Percentiles rank a stretch among this genome's conserved stretches.
Conservation (phyloP, 805 yeast species). For the Ogataea trehaloabstinens region DNA sequence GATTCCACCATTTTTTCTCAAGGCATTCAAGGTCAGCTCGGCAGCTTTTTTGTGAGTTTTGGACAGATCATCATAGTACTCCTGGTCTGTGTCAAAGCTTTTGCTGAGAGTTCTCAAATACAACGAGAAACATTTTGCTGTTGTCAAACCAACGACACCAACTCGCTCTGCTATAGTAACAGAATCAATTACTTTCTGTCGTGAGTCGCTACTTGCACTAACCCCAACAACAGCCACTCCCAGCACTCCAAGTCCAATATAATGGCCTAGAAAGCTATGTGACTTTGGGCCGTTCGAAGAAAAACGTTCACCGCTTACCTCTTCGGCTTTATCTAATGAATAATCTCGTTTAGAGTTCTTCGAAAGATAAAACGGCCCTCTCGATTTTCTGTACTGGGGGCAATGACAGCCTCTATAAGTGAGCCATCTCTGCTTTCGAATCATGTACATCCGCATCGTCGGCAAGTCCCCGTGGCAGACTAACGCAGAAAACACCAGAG, state of each 20-base stretch:
- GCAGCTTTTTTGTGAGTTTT: constrained; percentile 79
- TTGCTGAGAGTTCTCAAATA: constrained; percentile 57
- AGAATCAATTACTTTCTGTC: constrained; percentile 34
- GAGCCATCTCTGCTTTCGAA: too few species aligned
- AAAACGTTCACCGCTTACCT: neutral
- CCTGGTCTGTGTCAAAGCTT: constrained; percentile 41
- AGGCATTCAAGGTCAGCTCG: constrained; percentile 67
- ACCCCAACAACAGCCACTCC: constrained; percentile 12
- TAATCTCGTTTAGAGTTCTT: too few species aligned
- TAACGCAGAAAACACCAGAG: too few species aligned
- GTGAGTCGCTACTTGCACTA: constrained; percentile 33
- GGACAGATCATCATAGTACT: constrained; percentile 50
- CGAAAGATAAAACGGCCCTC: too few species aligned
- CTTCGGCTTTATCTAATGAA: too few species aligned
- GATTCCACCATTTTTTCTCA: constrained; percentile 86
- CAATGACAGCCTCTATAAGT: too few species aligned
- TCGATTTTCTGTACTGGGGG: too few species aligned
- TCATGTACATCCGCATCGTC: too few species aligned
- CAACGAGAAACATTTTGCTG: constrained; percentile 65
- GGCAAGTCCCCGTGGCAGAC: too few species aligned
- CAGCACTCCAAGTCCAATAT: constrained; percentile 21
- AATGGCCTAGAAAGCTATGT: constrained; percentile 13
- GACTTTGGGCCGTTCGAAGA: neutral
- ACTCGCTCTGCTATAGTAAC: constrained; percentile 46
- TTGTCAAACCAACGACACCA: constrained; percentile 65